A percentile compares a stretch with the other conserved stretches of the same genome.
phyloP scores from a whole-genome alignment of 2,329 filamentous ascomycete genomes.

The Fusarium robinianum region DNA sequence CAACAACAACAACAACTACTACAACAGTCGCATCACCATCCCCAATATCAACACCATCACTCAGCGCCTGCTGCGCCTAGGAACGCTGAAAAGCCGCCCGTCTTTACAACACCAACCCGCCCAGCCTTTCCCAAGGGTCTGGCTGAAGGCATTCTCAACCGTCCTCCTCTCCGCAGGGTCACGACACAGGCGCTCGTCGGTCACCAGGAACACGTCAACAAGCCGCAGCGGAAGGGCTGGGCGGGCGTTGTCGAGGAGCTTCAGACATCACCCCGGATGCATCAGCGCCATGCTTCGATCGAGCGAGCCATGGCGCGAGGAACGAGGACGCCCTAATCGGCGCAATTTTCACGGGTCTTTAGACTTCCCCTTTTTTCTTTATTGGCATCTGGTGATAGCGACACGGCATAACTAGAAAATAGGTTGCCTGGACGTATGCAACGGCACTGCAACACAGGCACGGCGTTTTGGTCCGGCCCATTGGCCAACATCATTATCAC shows the following conservation, averaged over 20 bases:
- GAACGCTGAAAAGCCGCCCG: conserved; percentile 43
- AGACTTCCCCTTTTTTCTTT: conserved; percentile 21
- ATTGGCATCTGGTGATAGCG: conserved; percentile 23
- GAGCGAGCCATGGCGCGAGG: conserved; percentile 57
- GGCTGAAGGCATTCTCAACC: conserved; percentile 50
- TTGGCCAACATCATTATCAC: conserved; percentile 25
- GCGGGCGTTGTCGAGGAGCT: conserved; percentile 66
- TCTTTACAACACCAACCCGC: conserved; percentile 39
- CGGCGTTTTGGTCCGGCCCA: conserved; percentile 31
- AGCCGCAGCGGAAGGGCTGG: conserved; percentile 60
- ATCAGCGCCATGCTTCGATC: conserved; percentile 65
- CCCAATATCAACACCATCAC: conserved; percentile 36
- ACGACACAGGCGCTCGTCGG: conserved; percentile 57
- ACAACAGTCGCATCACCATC: conserved; percentile 59
- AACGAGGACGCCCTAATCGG: conserved; percentile 39
- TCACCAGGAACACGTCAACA: conserved; percentile 53
- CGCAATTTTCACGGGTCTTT: conserved; percentile 1
- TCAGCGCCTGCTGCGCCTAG: conserved; percentile 40
- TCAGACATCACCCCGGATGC: conserved; percentile 63
- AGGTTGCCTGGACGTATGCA: conserved; percentile 23
- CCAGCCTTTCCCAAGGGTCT: conserved; percentile 48
- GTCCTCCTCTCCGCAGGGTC: conserved; percentile 56
- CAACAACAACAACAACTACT: too few species aligned
- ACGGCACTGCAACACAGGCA: conserved; percentile 18
- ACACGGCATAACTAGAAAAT: conserved; percentile 25